A percentile compares a stretch with the other conserved stretches of the same genome.
These are phyloP conservation scores for Ganoderma meredithae DNA, from an alignment of 1,284 basidiomycete genomes.

Conservation along the genomic window DNA sequence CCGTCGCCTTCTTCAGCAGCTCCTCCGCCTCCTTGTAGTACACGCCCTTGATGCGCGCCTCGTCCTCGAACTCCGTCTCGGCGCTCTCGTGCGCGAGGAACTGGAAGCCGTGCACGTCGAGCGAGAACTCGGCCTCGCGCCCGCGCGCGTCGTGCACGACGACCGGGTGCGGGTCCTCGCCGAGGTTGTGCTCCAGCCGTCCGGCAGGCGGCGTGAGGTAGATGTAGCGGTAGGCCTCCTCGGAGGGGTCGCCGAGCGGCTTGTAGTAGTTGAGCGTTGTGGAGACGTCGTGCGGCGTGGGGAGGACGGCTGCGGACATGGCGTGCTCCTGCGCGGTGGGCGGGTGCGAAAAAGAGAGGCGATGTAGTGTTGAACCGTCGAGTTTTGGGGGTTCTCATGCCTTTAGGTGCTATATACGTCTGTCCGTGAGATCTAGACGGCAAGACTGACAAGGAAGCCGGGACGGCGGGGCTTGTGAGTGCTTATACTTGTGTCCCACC, in stretches of 20 bases:
- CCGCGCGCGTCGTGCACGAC: constrained; percentile 39
- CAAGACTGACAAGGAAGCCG: neutral
- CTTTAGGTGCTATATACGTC: neutral
- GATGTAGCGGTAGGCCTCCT: constrained; percentile 39
- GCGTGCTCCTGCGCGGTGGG: neutral
- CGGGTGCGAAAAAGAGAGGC: neutral
- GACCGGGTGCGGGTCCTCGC: constrained; percentile 36
- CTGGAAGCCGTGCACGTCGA: constrained; percentile 51
- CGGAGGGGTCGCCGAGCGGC: constrained; percentile 29
- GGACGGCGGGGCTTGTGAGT: constrained; percentile 5
- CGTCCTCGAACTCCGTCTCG: constrained; percentile 45
- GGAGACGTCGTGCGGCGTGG: constrained; percentile 35
- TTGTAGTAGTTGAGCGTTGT: constrained; percentile 38
- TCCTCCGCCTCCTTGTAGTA: constrained; percentile 52
- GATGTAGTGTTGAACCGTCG: neutral
- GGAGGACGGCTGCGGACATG: constrained; percentile 17
- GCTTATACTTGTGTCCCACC: neutral
- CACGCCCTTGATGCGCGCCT: constrained; percentile 43
- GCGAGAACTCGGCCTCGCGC: constrained; percentile 39
- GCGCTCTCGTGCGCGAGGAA: constrained; percentile 40
- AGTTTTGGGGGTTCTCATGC: neutral
- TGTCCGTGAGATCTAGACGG: neutral
- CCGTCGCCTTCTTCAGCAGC: constrained; percentile 48
- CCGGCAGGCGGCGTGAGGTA: constrained; percentile 34
- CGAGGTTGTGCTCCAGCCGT: constrained; percentile 37